A percentile compares a stretch with the other conserved stretches of the same genome.
Evolutionary conservation across 495 filamentous ascomycete species (phyloP).

Genomic region (Astrothelium macrocarpum): DNA sequence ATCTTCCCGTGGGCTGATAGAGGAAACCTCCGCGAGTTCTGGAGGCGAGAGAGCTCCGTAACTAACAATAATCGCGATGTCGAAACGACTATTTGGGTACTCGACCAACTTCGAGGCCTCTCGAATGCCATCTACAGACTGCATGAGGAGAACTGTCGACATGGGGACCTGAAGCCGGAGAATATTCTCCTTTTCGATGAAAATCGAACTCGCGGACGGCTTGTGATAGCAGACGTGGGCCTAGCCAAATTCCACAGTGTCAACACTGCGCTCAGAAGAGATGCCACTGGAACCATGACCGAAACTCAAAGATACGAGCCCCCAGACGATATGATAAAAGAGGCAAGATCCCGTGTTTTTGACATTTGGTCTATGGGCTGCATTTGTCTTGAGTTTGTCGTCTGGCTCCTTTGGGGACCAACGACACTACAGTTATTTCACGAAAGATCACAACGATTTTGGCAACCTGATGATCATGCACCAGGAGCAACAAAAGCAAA

Average conservation of each 20-base stretch:
- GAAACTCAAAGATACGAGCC: neutral
- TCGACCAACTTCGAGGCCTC: too few relatives aligned
- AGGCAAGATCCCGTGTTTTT: neutral
- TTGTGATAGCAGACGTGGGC: neutral
- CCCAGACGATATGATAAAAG: neutral
- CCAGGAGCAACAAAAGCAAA: too few relatives aligned
- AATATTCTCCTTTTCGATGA: neutral
- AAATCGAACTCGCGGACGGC: neutral
- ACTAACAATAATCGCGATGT: too few relatives aligned
- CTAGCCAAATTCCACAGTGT: neutral
- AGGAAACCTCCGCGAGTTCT: too few relatives aligned
- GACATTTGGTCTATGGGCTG: neutral
- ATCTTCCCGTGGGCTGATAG: too few relatives aligned
- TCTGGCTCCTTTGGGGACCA: neutral
- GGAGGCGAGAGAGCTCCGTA: too few relatives aligned
- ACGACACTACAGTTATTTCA: neutral
- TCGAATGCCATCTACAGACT: too few relatives aligned
- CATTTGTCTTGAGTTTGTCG: neutral
- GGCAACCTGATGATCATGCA: too few relatives aligned
- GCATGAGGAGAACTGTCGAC: too few relatives aligned
- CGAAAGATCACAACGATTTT: too few relatives aligned
- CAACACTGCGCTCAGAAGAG: neutral
- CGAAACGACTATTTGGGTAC: too few relatives aligned
- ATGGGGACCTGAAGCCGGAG: neutral
- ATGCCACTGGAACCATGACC: neutral